A percentile compares a stretch with the other conserved stretches of the same genome.
Evolutionary conservation across 257 asterid genomes (phyloP).

Genomic region (Fraxinus pennsylvanica): DNA sequence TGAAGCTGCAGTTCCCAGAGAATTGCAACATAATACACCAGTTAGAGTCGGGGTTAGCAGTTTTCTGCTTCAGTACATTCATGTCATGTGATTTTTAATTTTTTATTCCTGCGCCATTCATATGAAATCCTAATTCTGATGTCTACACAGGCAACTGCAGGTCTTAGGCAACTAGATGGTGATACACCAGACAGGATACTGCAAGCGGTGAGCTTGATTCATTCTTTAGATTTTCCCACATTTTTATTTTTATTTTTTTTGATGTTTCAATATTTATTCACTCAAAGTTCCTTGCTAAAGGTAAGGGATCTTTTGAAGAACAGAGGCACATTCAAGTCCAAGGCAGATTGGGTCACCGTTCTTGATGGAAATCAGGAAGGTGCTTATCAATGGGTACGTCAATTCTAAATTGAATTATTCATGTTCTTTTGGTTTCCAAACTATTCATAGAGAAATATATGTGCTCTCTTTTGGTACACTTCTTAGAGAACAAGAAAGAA

Average conservation of each 20-base stretch:
- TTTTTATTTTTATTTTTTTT: conserved; percentile 12
- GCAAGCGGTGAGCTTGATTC: conserved; percentile 59
- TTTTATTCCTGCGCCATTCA: conserved; percentile 8
- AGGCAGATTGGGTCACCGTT: conserved; percentile 66
- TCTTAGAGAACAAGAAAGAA: neutral
- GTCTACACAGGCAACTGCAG: conserved; percentile 76
- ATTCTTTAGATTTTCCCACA: conserved; percentile 13
- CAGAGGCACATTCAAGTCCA: conserved; percentile 59
- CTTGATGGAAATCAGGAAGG: conserved; percentile 87
- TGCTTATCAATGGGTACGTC: conserved; percentile 78
- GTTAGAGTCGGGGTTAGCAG: conserved; percentile 76
- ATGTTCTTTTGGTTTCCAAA: neutral
- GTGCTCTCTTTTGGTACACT: neutral
- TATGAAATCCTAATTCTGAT: conserved; percentile 20
- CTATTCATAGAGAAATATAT: neutral
- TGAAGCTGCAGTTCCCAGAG: conserved; percentile 65
- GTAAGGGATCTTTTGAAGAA: conserved; percentile 72
- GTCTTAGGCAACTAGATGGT: conserved; percentile 80
- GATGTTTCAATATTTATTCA: conserved; percentile 16
- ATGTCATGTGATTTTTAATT: neutral
- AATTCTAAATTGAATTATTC: neutral
- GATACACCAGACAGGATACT: conserved; percentile 73
- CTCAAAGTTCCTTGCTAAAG: conserved; percentile 35
- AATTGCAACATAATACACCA: conserved; percentile 50
- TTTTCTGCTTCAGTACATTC: conserved; percentile 1